phyloP scores from a whole-genome alignment of 192 early-diverging fungal species.

The Fimicolochytrium jonesii region DNA sequence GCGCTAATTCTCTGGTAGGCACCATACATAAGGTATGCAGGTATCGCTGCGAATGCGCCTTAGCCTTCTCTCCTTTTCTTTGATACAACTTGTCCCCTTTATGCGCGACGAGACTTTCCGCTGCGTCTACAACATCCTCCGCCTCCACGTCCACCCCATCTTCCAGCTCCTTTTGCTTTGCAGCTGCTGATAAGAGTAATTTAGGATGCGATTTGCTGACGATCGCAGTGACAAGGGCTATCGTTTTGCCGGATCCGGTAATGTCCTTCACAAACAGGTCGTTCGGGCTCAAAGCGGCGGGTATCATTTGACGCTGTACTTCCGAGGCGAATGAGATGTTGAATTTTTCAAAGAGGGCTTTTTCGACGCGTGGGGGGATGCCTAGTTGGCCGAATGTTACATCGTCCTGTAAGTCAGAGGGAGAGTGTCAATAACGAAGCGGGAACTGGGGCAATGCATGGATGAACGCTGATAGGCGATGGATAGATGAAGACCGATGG shows the following conservation, averaged over 20 bases:
- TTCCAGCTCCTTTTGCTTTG: no score
- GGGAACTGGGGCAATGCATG: no score
- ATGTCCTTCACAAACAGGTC: slow-evolving; percentile 41
- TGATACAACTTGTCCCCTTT: no score
- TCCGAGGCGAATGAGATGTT: slow-evolving; percentile 3
- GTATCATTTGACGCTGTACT: slow-evolving; percentile 32
- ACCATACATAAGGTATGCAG: slow-evolving; percentile 32
- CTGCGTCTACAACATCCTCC: no score
- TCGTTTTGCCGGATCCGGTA: slow-evolving; percentile 45
- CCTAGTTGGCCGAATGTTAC: slow-evolving; percentile 13
- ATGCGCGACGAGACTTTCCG: no score
- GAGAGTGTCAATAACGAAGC: no score
- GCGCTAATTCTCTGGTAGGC: slow-evolving; percentile 43
- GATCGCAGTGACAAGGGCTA: slow-evolving; percentile 36
- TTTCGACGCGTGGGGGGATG: not conserved
- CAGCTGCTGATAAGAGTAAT: not conserved
- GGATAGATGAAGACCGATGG: no score
- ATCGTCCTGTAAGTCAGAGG: not conserved
- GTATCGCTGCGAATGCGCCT: slow-evolving; percentile 23
- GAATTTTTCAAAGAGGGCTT: slow-evolving; percentile 11
- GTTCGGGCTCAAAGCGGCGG: slow-evolving; percentile 29
- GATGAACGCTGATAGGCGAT: no score
- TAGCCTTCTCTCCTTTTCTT: not conserved
- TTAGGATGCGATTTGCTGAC: slow-evolving; percentile 26
- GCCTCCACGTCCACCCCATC: no score